Evolutionary conservation across 192 early-diverging fungal genomes (phyloP).

Genomic region (Linnemannia schmuckeri): DNA sequence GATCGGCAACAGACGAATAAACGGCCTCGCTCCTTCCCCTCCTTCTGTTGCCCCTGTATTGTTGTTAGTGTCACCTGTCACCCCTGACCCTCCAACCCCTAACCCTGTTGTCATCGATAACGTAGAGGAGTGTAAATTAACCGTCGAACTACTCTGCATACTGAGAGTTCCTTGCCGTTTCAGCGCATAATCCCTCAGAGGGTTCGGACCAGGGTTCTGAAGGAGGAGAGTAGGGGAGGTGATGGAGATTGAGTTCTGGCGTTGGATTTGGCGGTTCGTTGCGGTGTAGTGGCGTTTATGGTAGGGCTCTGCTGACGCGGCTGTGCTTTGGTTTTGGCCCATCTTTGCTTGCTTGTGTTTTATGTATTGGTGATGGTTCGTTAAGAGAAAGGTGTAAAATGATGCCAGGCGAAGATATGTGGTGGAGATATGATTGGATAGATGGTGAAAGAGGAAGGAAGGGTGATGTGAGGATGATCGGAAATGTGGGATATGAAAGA

Average conservation of each 20-base stretch:
- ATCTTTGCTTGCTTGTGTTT: background rate
- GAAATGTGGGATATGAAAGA: background rate
- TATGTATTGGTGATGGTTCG: background rate
- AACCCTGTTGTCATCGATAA: background rate
- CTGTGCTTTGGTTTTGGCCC: conserved; percentile 42
- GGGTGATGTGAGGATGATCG: background rate
- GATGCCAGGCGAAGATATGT: background rate
- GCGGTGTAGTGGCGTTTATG: conserved; percentile 45
- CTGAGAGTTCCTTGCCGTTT: background rate
- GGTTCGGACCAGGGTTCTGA: background rate
- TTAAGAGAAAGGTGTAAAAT: background rate
- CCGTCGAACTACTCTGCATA: conserved; percentile 9
- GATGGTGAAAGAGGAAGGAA: background rate
- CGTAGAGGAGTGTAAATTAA: background rate
- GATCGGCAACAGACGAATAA: conserved; percentile 40
- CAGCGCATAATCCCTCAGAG: background rate
- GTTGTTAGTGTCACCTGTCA: too few species aligned
- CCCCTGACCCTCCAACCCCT: background rate
- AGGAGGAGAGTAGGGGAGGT: conserved; percentile 24
- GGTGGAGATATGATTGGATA: background rate
- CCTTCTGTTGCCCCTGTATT: background rate
- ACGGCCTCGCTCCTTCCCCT: background rate
- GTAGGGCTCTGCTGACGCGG: conserved; percentile 20
- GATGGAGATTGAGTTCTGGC: conserved; percentile 46
- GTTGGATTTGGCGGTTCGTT: conserved; percentile 41